These are phyloP conservation scores for Amaranthus hypochondriacus DNA, from an alignment of 148 eudicot genomes.

Conservation along the genomic window DNA sequence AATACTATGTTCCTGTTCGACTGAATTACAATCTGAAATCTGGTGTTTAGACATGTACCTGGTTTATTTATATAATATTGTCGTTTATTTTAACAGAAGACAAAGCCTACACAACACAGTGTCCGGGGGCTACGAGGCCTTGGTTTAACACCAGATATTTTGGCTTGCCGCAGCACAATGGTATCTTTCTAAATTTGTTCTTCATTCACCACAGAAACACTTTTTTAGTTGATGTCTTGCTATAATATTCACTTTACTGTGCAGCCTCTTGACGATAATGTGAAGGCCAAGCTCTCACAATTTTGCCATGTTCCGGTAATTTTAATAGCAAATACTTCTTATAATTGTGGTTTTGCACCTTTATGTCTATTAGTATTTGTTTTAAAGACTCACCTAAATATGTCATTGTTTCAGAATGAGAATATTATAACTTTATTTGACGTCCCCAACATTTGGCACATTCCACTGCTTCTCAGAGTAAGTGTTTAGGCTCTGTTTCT, in stretches of 20 bases:
- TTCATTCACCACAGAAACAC: neutral
- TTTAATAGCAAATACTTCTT: neutral
- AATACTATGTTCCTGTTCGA: slow-evolving; percentile 2
- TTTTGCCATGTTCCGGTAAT: slow-evolving; percentile 95
- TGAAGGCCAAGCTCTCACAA: slow-evolving; percentile 77
- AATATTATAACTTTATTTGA: slow-evolving; percentile 77
- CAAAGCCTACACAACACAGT: slow-evolving; percentile 99
- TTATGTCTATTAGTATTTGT: neutral
- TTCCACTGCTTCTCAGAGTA: slow-evolving; percentile 87
- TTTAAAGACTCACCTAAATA: slow-evolving; percentile 1
- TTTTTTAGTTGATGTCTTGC: neutral
- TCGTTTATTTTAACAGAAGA: slow-evolving; percentile 54
- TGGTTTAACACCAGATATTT: slow-evolving; percentile 75
- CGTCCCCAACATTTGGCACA: slow-evolving; percentile 96
- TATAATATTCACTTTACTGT: slow-evolving; percentile 16
- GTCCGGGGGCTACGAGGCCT: slow-evolving; percentile 85
- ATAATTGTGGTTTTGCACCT: neutral
- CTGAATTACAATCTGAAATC: neutral
- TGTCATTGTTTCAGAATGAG: slow-evolving; percentile 40
- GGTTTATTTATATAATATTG: slow-evolving; percentile 1
- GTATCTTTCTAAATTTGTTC: slow-evolving; percentile 34
- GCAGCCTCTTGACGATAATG: slow-evolving; percentile 74
- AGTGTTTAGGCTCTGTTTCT: slow-evolving; percentile 18
- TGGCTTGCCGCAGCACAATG: slow-evolving; percentile 94
- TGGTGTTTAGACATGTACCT: slow-evolving; percentile 7